Evolutionary conservation across 306 rosid species (phyloP), one percentile per base, ranked within the genome.

Genomic region (Trifolium dubium): DNA sequence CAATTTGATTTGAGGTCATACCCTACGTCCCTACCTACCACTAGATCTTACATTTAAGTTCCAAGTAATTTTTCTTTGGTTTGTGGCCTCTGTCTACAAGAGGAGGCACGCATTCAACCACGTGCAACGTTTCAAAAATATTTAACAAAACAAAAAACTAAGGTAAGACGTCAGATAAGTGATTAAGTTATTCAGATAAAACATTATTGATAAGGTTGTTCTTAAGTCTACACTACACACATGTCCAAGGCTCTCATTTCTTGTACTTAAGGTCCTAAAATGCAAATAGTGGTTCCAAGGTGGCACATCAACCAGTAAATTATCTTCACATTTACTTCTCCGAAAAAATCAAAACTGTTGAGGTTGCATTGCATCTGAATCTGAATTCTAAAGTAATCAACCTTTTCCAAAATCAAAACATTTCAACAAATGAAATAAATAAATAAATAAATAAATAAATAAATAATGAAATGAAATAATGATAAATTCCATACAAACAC

Each of bases 401-500:
- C 37, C 6, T 58, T 46, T 28, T 30, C 47, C 32, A 73, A 0
- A 64, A 44, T 46, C 56, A 18, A 65, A 7, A 15, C 4, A 47
- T 19, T 51, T 15, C 51, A 19, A 56, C 56, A 64, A 54, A 68
- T 68, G 44, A 67, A 80, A 73, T 67, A 49, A 80, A 74, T 68
- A 5, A 78, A 78, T 71, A 51, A 71, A 64, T 71, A 51, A 71
- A 64, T 79, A 54, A 79, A 55, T 53, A 5, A 54, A 23, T 23
- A 23, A 65, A 66, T 47, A 47, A 47, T 53, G 6, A 54, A 67
- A 68, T 68, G 49, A 67, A 67, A 68, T 68, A 68, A 67, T 79
- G 9, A 53, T 35, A 56, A 62, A 32, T 59, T 69, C 10, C 84
- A 75, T 76, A 81, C 84, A 80, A 62, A 64, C 64, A 62, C 55